These are phyloP conservation scores for Phytophthora cryptogea DNA, from an alignment of 352 stramenopile genomes.

Conservation along the genomic window DNA sequence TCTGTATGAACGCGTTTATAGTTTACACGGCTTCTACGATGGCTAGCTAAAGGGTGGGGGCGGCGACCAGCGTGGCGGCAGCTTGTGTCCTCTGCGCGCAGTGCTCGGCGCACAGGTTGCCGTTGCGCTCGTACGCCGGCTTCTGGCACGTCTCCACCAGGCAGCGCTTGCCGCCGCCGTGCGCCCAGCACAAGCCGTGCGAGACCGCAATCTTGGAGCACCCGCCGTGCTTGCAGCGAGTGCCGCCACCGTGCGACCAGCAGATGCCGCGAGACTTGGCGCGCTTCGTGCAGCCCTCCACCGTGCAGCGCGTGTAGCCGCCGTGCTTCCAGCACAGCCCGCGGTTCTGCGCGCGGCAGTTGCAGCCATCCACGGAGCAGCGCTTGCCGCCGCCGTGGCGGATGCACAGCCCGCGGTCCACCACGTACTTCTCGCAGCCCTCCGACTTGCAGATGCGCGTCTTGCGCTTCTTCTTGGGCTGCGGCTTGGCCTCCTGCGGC, in stretches of 20 bases:
- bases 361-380: constrained; percentile 55
- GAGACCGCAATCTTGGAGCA: constrained; percentile 68
- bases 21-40: constrained; percentile 2
- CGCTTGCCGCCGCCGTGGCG: constrained; percentile 56
- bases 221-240: constrained; percentile 51
- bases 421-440: constrained; percentile 61
- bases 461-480: constrained; percentile 46
- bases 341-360: constrained; percentile 56
- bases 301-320: constrained; percentile 55
- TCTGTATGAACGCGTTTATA: constrained; percentile 1
- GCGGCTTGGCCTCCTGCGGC: constrained; percentile 4
- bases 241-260: constrained; percentile 85
- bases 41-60: neutral
- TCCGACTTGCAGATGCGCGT: constrained; percentile 53
- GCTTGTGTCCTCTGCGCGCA: constrained; percentile 17
- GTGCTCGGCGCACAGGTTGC: constrained; percentile 56
- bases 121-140: constrained; percentile 50
- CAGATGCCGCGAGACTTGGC: constrained; percentile 83
- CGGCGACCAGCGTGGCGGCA: neutral
- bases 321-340: constrained; percentile 47
- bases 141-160: constrained; percentile 46
- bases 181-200: constrained; percentile 53
- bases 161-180: constrained; percentile 56
- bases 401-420: constrained; percentile 59
- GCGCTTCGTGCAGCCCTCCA: constrained; percentile 60